Evolutionary conservation across 2,329 filamentous ascomycete species (phyloP).

Genomic region (Fusarium lyarnte): DNA sequence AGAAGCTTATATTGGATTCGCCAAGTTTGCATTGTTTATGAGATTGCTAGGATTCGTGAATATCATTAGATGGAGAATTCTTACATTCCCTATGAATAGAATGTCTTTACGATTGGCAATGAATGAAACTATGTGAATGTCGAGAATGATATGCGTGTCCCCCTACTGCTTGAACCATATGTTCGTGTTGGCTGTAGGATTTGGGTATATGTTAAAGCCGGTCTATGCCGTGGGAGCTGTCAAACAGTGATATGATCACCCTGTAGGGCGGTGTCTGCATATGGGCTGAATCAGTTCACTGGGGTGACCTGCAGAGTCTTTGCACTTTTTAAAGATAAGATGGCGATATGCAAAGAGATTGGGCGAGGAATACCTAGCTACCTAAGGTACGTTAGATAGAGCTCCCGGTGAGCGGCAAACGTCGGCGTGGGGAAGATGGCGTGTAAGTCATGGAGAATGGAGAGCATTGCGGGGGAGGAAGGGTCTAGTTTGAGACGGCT

Average conservation of each 20-base stretch:
- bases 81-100: neutral
- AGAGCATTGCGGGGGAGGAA: neutral
- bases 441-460: constrained; percentile 10
- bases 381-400: neutral
- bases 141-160: neutral
- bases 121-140: neutral
- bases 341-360: neutral
- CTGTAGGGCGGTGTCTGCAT: constrained; percentile 4
- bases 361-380: neutral
- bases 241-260: neutral
- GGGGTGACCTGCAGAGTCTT: neutral
- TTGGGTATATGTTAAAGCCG: constrained; percentile 21
- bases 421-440: constrained; percentile 26
- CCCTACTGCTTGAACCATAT: neutral
- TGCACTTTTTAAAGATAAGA: neutral
- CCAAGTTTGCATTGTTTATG: neutral
- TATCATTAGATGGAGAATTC: constrained; percentile 4
- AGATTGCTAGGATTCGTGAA: neutral
- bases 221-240: constrained; percentile 16
- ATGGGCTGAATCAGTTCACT: neutral
- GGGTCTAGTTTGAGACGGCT: neutral
- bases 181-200: neutral
- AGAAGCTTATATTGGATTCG: neutral
- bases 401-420: constrained; percentile 23
- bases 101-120: neutral